Evolutionary conservation across 768 basidiomycete species (phyloP), one percentile per base, ranked within the genome.

Genomic region (Hygrophoropsis aurantiaca): DNA sequence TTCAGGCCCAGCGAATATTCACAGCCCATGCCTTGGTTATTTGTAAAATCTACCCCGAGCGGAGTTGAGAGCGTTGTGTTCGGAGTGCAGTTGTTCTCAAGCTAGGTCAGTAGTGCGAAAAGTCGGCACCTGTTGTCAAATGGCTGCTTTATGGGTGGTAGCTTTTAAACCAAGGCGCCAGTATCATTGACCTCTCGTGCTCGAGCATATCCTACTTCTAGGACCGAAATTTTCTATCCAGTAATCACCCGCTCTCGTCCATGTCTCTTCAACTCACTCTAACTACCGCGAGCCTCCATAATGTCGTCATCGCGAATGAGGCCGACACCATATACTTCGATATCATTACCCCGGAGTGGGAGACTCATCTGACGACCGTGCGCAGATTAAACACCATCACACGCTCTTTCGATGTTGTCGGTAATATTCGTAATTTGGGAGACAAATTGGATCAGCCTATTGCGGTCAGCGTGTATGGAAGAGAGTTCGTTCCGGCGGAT

Each of bases 261-360:
- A 54, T 58, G 52, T 54, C 68, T 41, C 59, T 69, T 39, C 58
- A 58, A 44, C 66, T 73, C 25, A 54, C 57, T 27, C 60, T 74
- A 39, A 74, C 71, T 38, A 74, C 71, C 42, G 61, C 70, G 34
- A 60, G 55, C 40, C 43, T 71, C 42, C 61, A 59, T 44, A 72
- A 70, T 48, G 64, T 70, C 51, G 57, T 70, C 32, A 62, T 73
- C 41, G 62, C 73, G 32, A 72, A 67, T 46, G 58, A 49, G 26
- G 62, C 57, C 46, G 72, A 74, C 51, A 57, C 56, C 49, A 57
- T 69, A 44, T 71, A 68, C 61, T 74, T 68, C 47, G 73, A 74
- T 46, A 54, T 74, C 45, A 58, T 64, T 30, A 74, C 71, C 25
- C 70, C 67, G 15, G 58, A 62, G 34, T 69, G 70, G 71, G 67